Evolutionary conservation across 129 eudicot species (phyloP), one percentile per base, ranked within the genome.

Genomic region (Oenanthe sinensis): DNA sequence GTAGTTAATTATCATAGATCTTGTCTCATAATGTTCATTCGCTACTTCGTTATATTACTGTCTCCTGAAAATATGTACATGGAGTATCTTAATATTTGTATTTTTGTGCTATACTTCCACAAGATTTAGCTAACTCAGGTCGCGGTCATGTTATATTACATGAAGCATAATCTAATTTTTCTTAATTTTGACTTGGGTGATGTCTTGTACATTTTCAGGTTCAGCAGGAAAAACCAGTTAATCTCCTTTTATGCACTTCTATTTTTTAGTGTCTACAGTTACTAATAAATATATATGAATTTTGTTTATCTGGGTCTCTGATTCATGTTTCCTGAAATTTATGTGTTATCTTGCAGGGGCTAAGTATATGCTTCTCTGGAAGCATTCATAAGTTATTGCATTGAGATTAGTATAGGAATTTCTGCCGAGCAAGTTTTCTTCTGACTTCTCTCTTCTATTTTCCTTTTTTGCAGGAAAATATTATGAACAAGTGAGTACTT

Each of bases 291-390:
- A 44, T 44, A 19, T 20, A 22, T 70, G 36, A 63, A 26, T 75
- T 22, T 55, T 44, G 19, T 12, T 13, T 45, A 24, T 48, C 39
- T 77, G 62, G 22, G 15, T 24, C 15, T 60, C 68, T 60, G 68
- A 20, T 60, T 24, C 33, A 8, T n/a, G 65, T 60, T 30, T 75
- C 72, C 78, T 78, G 79, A 84, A 78, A 78, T 33, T 45, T 72
- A 45, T 79, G 52, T 80, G 36, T 24, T 82, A 71, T 86, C 82
- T 87, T 91, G 92, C 94, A 87, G 94, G 97, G 78, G 58, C 5
- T 47, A 82, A 82, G 80, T 78, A 87, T 87, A 83, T 78, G 73
- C 79, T 77, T 48, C 69, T 83, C 84, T 60, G 83, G 87, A 87
- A 87, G 89, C 87, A 84, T 84, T 50, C 63, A 68, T 77, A 55